phyloP scores from a whole-genome alignment of 768 basidiomycete species.

The Psilocybe cyanescens region DNA sequence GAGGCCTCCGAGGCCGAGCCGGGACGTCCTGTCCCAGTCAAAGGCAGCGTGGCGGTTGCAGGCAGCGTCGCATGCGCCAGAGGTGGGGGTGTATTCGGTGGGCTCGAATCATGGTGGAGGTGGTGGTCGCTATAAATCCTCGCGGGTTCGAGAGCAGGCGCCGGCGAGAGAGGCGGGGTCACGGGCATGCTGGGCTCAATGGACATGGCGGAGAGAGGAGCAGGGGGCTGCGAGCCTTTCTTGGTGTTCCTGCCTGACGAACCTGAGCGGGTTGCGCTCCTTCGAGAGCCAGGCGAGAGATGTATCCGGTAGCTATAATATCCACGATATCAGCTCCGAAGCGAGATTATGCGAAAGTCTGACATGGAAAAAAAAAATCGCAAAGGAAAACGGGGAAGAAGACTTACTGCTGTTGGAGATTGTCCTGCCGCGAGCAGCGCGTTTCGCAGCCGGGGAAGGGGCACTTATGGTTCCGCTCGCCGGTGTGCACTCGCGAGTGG shows the following conservation, averaged over 20 bases:
- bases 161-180: constrained; percentile 37
- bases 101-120: constrained; percentile 30
- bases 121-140: constrained; percentile 34
- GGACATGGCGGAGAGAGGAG: constrained; percentile 6
- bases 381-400: background rate
- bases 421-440: constrained; percentile 88
- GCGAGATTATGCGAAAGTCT: too few relatives aligned
- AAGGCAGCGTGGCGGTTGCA: constrained; percentile 34
- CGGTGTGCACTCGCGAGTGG: constrained; percentile 89
- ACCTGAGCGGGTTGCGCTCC: constrained; percentile 67
- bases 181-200: constrained; percentile 10
- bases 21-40: constrained; percentile 3
- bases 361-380: background rate
- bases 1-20: constrained; percentile 12
- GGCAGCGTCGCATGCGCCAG: constrained; percentile 56
- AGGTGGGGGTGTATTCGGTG: constrained; percentile 60
- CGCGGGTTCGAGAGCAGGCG: constrained; percentile 52
- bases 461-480: constrained; percentile 90
- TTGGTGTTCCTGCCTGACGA: constrained; percentile 44
- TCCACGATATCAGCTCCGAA: background rate
- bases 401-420: constrained; percentile 68
- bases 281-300: constrained; percentile 76
- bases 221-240: constrained; percentile 33
- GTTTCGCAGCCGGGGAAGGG: constrained; percentile 97
- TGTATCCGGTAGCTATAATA: constrained; percentile 74